Percentiles rank a stretch among this genome's conserved stretches.
These are phyloP conservation scores for Oryza punctata DNA, from an alignment of 176 grass and related monocot species.

Conservation along the genomic window DNA sequence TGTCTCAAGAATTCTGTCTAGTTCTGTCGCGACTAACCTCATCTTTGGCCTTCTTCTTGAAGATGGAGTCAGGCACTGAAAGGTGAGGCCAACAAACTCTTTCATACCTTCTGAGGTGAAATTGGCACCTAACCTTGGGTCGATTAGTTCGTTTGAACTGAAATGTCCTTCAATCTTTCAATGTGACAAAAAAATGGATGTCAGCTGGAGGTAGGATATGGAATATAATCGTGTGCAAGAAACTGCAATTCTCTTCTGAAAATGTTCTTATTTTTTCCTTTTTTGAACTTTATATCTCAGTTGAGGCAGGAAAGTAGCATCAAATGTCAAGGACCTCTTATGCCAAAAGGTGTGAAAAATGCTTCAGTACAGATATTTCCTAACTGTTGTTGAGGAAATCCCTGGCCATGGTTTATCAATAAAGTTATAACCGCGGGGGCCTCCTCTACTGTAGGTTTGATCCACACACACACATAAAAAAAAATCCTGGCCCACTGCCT, in stretches of 20 bases:
- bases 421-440: no score
- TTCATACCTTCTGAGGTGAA: conserved; percentile 94
- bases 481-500: background rate
- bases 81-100: conserved; percentile 64
- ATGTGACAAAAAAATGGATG: conserved; percentile 37
- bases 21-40: conserved; percentile 55
- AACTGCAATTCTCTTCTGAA: conserved; percentile 9
- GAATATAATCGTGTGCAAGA: conserved; percentile 11
- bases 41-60: conserved; percentile 73
- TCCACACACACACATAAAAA: no score
- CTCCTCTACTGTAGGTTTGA: no score
- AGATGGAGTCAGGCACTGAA: conserved; percentile 76
- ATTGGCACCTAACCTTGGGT: conserved; percentile 70
- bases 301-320: conserved; percentile 5
- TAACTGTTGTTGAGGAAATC: conserved; percentile 11
- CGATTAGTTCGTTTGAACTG: conserved; percentile 68
- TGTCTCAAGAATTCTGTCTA: conserved; percentile 81
- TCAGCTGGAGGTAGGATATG: conserved; percentile 32
- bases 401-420: background rate
- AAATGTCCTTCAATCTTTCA: conserved; percentile 71
- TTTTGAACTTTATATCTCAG: conserved; percentile 5
- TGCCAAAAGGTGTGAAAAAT: conserved; percentile 14
- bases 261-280: conserved; percentile 14
- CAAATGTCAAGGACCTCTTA: background rate
- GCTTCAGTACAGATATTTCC: conserved; percentile 10